Conservation (phyloP, 352 stramenopile genomes). For the Globisporangium barbulae region DNA sequence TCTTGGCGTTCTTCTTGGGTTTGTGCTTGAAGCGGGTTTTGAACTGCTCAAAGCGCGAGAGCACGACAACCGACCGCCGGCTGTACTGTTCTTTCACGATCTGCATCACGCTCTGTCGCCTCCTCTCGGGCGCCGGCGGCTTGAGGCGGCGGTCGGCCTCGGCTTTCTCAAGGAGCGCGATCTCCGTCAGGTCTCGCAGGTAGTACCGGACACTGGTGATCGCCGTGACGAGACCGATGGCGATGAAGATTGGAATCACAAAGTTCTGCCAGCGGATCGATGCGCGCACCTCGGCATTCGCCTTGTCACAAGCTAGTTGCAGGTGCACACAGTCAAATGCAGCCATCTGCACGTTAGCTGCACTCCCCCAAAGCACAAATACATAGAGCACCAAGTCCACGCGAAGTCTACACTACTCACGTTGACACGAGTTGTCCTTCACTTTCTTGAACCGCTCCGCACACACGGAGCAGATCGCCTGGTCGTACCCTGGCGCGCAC, state of each 20-base stretch:
- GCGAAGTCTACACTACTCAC: conserved; percentile 29
- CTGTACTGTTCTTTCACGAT: conserved; percentile 24
- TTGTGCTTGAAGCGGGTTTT: conserved; percentile 28
- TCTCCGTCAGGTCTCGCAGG: conserved; percentile 59
- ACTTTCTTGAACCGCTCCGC: conserved; percentile 47
- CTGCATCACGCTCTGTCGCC: conserved; percentile 21
- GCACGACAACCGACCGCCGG: conserved; percentile 18
- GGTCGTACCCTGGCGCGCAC: conserved; percentile 48
- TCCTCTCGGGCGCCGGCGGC: conserved; percentile 15
- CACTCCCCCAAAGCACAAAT: background rate
- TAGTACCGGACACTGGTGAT: conserved; percentile 45
- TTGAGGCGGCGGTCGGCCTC: conserved; percentile 55
- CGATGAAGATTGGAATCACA: conserved; percentile 56
- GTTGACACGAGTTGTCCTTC: conserved; percentile 48
- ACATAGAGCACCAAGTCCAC: background rate
- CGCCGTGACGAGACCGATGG: conserved; percentile 27
- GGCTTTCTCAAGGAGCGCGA: conserved; percentile 52
- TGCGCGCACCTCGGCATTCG: conserved; percentile 41
- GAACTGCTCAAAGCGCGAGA: conserved; percentile 26
- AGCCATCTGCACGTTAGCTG: background rate
- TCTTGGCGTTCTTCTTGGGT: conserved; percentile 25
- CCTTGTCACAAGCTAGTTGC: conserved; percentile 42
- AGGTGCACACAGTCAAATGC: background rate
- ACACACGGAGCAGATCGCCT: conserved; percentile 72
- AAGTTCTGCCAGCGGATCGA: conserved; percentile 73